These are phyloP conservation scores for Sanghuangporus sanghuang DNA, from an alignment of 1,284 basidiomycete genomes.

Conservation along the genomic window DNA sequence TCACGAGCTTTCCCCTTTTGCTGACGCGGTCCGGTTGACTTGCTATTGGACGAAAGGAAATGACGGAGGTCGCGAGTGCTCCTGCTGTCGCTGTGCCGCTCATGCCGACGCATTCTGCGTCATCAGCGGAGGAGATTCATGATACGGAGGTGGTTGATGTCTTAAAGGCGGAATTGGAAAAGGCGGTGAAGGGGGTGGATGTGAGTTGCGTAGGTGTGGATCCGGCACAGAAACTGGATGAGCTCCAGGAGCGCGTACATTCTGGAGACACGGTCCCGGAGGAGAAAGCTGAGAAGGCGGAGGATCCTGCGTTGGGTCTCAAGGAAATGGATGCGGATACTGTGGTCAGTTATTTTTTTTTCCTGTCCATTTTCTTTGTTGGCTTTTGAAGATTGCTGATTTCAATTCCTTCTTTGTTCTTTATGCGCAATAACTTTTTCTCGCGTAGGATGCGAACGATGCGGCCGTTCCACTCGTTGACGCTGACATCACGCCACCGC, in stretches of 20 bases:
- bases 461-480: background rate
- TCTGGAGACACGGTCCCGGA: background rate
- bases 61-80: background rate
- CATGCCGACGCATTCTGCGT: background rate
- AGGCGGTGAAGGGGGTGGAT: background rate
- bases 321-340: background rate
- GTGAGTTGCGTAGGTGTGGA: background rate
- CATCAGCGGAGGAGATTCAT: no score
- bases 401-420: no score
- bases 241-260: background rate
- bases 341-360: background rate
- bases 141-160: no score
- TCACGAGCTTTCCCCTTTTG: background rate
- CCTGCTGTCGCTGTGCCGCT: background rate
- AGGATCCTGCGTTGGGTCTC: background rate
- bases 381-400: no score
- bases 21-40: background rate
- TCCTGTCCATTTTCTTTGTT: background rate
- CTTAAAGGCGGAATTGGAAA: background rate
- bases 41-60: background rate
- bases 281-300: background rate
- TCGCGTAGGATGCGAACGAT: background rate
- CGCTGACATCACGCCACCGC: background rate
- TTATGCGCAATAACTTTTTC: no score
- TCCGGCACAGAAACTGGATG: background rate